These are phyloP conservation scores for Closterium sp. DNA, from an alignment of 139 green algal genomes.

Conservation along the genomic window DNA sequence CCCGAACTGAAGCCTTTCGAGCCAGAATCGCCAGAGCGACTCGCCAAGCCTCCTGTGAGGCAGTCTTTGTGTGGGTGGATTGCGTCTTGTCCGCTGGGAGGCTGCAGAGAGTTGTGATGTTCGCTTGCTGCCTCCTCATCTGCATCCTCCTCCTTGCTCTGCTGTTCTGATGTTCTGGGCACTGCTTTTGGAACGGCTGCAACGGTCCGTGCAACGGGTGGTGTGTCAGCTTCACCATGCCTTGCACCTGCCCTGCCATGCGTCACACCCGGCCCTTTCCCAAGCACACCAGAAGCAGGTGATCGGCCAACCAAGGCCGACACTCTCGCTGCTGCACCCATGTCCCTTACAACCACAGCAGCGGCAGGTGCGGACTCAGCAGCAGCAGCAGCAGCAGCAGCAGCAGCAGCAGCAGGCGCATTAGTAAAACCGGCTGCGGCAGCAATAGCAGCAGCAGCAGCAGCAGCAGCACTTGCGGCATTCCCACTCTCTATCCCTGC, in stretches of 20 bases:
- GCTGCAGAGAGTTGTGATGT: background rate
- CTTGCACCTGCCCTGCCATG: background rate
- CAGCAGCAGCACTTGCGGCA: background rate
- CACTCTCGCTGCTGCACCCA: too few species aligned
- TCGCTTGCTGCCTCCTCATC: background rate
- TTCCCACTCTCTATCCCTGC: background rate
- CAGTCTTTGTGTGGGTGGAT: too few species aligned
- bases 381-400: background rate
- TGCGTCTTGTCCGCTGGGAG: too few species aligned
- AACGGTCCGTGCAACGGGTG: background rate
- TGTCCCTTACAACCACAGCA: background rate
- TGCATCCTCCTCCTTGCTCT: background rate
- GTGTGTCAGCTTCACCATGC: background rate
- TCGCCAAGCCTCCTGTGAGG: background rate
- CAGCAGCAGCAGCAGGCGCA: too few species aligned
- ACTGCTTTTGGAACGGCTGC: background rate
- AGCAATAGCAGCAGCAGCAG: background rate
- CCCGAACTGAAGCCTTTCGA: too few species aligned
- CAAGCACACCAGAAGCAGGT: too few species aligned
- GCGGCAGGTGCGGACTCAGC: too few species aligned
- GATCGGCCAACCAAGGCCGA: too few species aligned
- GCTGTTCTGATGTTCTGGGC: too few species aligned
- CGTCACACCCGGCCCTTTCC: background rate
- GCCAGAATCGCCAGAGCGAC: background rate
- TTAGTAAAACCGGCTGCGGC: background rate